Base-by-base conservation (phyloP, 306 rosid genomes). In the Cucurbita ficifolia region DNA sequence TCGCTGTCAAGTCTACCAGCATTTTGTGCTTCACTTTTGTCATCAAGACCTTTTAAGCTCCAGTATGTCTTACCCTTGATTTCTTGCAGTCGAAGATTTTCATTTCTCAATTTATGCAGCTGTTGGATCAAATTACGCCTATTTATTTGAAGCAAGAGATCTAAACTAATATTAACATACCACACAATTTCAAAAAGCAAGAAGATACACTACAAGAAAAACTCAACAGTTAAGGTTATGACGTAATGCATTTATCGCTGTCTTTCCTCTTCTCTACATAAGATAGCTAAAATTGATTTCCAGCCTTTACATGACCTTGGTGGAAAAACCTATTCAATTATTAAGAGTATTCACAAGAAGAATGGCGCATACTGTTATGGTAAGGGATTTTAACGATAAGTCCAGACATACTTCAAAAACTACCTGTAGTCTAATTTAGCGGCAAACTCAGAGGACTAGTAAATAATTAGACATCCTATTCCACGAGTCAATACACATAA, bases 81-180 rank as follows among this genome's bases (percentile, higher is more conserved):
- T 86, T 94, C 94, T 81, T 69, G 82, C 71, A 85, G 84, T 72
- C 78, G 76, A 40, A 76, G 87, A 72, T 89, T 88, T 80, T 94
- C 92, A 4, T 70, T 76, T 65, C 54, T 86, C 78, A 89, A 71
- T 45, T 80, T 77, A 65, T 75, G 83, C 72, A 90, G 76, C 98
- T 94, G 86, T 62, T 56, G 74, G 46, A 69, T 62, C 62, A 62
- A 17, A 76, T 60, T 3, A 48, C 2, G 5, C 13, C 13, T 45
- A 24, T 75, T 59, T 49, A 49, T 69, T 48, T 24, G 74, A 46
- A 24, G 39, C 29, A 49, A 49, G 18, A 3, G 39, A 13, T 46
- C 72, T 45, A 43, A 67, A 4, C 12, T 21, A 19, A 13, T 12
- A 22, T 43, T 21, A 43, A 43, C 54, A 43, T 45, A 67, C 16